Base-by-base conservation (phyloP, 1,284 basidiomycete genomes). In the Cryptococcus wingfieldii region DNA sequence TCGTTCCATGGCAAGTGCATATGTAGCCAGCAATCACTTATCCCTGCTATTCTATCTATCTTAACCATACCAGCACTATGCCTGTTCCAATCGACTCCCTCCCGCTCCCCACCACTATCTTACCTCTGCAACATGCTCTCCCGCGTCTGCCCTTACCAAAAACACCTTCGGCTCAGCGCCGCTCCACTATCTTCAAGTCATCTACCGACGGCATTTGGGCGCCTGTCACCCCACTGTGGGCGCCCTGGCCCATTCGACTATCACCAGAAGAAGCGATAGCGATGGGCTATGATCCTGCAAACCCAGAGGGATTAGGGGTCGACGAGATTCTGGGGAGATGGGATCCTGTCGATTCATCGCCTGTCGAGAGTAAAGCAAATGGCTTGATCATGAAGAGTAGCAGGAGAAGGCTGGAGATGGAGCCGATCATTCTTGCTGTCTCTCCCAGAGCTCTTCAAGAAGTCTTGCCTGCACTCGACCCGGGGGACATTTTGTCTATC, bases 171-270 rank as follows among this genome's bases (percentile, higher is more conserved):
- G 67, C 87, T 13, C 89, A 91, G 70, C 83, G 91, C 42, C 81
- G 90, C 54, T 62, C 84, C 82, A 61, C 79, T 83, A 51, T 80
- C 83, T 62, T 80, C 9, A 75, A 81, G 0, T 73, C 83, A 5
- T 49, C 60, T 31, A 59, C 64, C 4, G 48, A 55, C 41, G 70
- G 73, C 2, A 53, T 77, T 69, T 97, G 89, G 80, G 85, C 89
- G 12, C 86, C 87, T 69, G 86, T 90, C 47, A 82, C 86, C 1
- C 93, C 95, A 0, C 83, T 91, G 55, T 90, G 91, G 6, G 66
- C 89, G 0, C 80, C 85, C 5, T 98, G 97, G 76, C 95, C 95
- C 0, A 92, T 90, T 74, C 81, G 85, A 31, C 85, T 97, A 12
- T 77, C 79, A 5, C 78, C 81, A 28, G 79, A 83, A 23, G 83